phyloP scores from a whole-genome alignment of 2,329 filamentous ascomycete species.

The Ophiostoma sp. region DNA sequence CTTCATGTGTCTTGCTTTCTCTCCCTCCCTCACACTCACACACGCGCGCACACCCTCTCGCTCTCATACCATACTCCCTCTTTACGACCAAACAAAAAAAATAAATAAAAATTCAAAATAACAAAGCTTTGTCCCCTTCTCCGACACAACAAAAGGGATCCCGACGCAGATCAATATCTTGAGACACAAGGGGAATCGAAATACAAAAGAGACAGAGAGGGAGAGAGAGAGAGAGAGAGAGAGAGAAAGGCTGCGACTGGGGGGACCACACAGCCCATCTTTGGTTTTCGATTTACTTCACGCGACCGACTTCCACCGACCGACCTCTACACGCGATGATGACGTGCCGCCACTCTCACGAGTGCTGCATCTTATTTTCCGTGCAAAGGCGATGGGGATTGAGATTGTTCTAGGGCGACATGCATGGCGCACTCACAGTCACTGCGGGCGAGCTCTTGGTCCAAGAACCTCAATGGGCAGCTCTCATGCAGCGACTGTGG shows the following conservation, averaged over 20 bases:
- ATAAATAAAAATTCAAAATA: constrained; percentile 15
- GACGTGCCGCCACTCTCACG: not conserved
- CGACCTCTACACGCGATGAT: not conserved
- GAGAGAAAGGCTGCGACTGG: not conserved
- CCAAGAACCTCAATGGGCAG: not conserved
- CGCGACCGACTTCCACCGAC: constrained; percentile 6
- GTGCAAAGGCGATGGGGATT: not conserved
- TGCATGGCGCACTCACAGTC: not conserved
- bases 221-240: not conserved
- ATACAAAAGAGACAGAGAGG: not conserved
- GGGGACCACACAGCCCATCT: not conserved
- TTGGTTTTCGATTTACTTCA: not conserved
- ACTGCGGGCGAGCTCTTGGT: not conserved
- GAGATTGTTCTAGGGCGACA: not conserved
- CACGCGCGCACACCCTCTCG: not conserved
- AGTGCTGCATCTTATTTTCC: not conserved
- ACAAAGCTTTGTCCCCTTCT: constrained; percentile 1
- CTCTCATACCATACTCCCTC: constrained; percentile 3
- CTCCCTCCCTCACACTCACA: not conserved
- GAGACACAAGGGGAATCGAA: not conserved
- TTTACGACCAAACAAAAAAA: constrained; percentile 13
- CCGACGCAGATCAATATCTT: not conserved
- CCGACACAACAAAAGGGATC: constrained; percentile 1
- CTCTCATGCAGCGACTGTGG: not conserved
- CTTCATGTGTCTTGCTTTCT: not conserved